Evolutionary conservation across 2,329 filamentous ascomycete species (phyloP).

Genomic region (Nannizziopsis arthrosporioides): DNA sequence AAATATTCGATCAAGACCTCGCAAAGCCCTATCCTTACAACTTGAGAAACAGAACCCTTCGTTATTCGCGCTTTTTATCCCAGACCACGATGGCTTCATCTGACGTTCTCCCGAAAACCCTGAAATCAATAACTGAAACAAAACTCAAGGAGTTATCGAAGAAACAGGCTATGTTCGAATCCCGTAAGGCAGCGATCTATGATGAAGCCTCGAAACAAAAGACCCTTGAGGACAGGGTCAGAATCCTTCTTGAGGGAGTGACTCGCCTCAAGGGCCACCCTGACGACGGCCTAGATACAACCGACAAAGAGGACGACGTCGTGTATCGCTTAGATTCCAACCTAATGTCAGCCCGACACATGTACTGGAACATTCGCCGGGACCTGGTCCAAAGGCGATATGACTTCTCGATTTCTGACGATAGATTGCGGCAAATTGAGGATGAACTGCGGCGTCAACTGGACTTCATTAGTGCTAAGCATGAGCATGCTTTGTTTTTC

Average conservation of each 20-base stretch:
- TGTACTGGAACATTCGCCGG: constrained; percentile 37
- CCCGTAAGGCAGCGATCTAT: constrained; percentile 35
- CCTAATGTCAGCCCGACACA: constrained; percentile 18
- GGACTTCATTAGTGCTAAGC: constrained; percentile 41
- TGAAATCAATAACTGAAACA: constrained; percentile 44
- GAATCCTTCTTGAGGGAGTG: constrained; percentile 28
- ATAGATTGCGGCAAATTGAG: constrained; percentile 39
- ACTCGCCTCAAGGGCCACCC: constrained; percentile 29
- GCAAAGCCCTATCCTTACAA: background rate
- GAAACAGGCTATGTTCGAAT: constrained; percentile 41
- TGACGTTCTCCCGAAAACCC: constrained; percentile 40
- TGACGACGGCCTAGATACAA: constrained; percentile 25
- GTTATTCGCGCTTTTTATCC: background rate
- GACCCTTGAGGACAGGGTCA: constrained; percentile 24
- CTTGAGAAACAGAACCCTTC: background rate
- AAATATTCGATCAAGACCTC: background rate
- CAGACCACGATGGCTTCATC: constrained; percentile 20
- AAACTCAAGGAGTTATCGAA: constrained; percentile 48
- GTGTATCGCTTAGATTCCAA: constrained; percentile 23
- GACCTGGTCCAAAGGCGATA: constrained; percentile 44
- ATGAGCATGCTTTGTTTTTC: constrained; percentile 47
- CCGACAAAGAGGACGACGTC: constrained; percentile 17
- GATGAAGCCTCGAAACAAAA: constrained; percentile 22
- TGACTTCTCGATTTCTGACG: constrained; percentile 42
- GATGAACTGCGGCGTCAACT: constrained; percentile 38